These are phyloP conservation scores for Daldinia vernicosa DNA, from an alignment of 495 filamentous ascomycete species.

Conservation along the genomic window DNA sequence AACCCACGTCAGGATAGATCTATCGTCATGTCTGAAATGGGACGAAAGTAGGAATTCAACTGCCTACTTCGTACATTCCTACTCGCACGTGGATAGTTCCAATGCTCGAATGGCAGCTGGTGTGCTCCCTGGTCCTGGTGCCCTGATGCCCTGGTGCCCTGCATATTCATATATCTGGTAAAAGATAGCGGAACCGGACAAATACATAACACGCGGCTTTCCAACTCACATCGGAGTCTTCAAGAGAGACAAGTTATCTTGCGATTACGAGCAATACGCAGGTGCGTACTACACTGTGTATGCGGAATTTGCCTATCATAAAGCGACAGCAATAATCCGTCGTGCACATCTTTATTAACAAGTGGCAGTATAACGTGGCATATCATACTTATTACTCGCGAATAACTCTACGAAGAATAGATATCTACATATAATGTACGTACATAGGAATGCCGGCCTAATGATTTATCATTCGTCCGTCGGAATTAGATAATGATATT, in stretches of 20 bases:
- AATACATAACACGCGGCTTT: conserved; percentile 17
- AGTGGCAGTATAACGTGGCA: conserved; percentile 42
- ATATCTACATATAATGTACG: not conserved
- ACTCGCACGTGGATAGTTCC: not conserved
- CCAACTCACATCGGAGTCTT: conserved; percentile 20
- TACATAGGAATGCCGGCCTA: not conserved
- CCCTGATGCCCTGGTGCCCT: not conserved
- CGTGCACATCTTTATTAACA: conserved; percentile 33
- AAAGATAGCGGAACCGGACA: conserved; percentile 33
- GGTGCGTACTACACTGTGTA: not conserved
- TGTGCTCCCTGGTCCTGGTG: not conserved
- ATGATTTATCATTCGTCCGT: conserved; percentile 19
- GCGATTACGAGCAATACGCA: not conserved
- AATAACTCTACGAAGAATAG: conserved; percentile 34
- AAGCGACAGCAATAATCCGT: conserved; percentile 12
- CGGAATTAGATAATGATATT: conserved; percentile 31
- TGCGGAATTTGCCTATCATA: conserved; percentile 30
- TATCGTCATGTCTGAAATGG: conserved; percentile 1
- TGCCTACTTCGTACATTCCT: conserved; percentile 2
- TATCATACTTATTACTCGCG: conserved; percentile 25
- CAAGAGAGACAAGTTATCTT: conserved; percentile 6
- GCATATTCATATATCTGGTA: not conserved
- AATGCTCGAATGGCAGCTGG: conserved; percentile 18
- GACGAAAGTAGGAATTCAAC: conserved; percentile 18
- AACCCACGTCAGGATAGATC: conserved; percentile 15